Conservation (phyloP, 306 rosid genomes). For the Corylus heterophylla region DNA sequence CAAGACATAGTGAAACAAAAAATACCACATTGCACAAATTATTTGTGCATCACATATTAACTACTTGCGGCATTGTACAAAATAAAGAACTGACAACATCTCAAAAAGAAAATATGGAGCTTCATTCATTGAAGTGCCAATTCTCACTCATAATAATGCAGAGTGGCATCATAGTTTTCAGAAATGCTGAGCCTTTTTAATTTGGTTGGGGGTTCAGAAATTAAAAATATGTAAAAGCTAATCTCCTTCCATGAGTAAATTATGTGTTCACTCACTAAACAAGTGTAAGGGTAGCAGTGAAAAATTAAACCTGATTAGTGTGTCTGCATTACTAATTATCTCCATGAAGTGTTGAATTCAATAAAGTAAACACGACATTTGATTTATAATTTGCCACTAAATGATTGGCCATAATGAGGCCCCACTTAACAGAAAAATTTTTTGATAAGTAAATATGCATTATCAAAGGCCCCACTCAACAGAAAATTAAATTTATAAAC, state of each 20-base stretch:
- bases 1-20: not conserved
- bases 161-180: not conserved
- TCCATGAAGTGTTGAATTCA: not conserved
- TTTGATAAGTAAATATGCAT: too few relatives aligned
- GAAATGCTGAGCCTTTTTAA: not conserved
- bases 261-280: not conserved
- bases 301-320: not conserved
- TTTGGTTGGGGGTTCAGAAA: too few relatives aligned
- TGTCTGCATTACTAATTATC: not conserved
- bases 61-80: not conserved
- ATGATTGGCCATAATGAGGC: not conserved
- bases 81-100: not conserved
- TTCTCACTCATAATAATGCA: not conserved
- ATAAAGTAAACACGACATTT: not conserved
- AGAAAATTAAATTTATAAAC: not conserved
- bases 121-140: not conserved
- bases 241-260: too few relatives aligned
- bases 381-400: not conserved
- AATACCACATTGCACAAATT: not conserved
- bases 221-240: not conserved
- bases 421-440: too few relatives aligned
- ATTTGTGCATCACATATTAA: not conserved
- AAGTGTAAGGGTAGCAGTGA: not conserved
- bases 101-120: not conserved
- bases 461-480: not conserved